phyloP scores from a whole-genome alignment of 192 early-diverging fungal genomes.

The Piromyces sp. region DNA sequence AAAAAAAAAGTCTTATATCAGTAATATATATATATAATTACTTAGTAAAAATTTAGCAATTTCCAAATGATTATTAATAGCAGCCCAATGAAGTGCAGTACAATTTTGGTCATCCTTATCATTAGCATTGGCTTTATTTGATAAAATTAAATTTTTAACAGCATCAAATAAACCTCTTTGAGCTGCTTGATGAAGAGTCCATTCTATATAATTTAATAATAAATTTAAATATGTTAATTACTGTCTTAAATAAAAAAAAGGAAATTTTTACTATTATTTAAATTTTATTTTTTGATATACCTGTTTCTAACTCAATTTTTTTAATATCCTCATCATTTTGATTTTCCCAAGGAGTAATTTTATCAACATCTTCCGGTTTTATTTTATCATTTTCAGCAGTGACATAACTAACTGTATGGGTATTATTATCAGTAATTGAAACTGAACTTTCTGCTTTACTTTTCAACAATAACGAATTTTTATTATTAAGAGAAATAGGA shows the following conservation, averaged over 20 bases:
- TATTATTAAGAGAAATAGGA: not conserved
- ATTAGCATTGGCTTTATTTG: constrained; percentile 12
- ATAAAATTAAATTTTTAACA: not conserved
- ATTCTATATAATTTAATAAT: not conserved
- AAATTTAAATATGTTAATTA: not conserved
- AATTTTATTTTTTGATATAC: not conserved
- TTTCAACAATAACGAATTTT: not conserved
- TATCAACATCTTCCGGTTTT: not conserved
- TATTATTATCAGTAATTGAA: not conserved
- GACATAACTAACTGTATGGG: not conserved
- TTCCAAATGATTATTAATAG: constrained; percentile 22
- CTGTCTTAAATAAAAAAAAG: too few relatives aligned
- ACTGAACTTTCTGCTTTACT: not conserved
- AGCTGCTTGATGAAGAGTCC: not conserved
- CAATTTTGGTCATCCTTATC: constrained; percentile 48
- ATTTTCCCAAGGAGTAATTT: not conserved
- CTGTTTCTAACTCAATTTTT: not conserved
- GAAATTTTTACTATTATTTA: too few relatives aligned
- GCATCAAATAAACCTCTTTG: not conserved
- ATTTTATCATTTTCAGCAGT: not conserved
- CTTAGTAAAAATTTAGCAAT: not conserved
- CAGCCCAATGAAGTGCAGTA: constrained; percentile 73
- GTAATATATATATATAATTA: not conserved
- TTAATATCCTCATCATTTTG: not conserved
- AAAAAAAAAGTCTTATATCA: too few relatives aligned